Evolutionary conservation across 2,329 filamentous ascomycete species (phyloP).

Genomic region (Hymenoscyphus repandus): DNA sequence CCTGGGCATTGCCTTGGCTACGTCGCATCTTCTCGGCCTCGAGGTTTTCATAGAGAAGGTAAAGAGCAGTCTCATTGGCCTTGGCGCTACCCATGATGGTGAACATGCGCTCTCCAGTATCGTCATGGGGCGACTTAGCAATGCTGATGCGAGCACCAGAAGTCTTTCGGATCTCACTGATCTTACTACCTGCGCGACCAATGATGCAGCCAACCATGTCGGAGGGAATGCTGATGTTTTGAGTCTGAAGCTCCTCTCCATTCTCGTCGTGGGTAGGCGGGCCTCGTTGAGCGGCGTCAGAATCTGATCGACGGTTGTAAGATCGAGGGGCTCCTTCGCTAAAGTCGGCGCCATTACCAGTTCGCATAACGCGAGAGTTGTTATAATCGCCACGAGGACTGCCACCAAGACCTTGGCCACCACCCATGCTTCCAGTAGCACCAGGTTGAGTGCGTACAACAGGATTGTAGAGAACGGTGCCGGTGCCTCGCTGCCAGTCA

Average conservation of each 20-base stretch:
- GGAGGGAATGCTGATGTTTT: constrained; percentile 98
- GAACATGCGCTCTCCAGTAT: constrained; percentile 98
- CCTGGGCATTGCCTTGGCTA: constrained; percentile 59
- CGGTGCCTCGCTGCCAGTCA: constrained; percentile 94
- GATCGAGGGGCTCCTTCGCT: constrained; percentile 70
- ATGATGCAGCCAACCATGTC: constrained; percentile 99
- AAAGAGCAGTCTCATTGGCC: constrained; percentile 92
- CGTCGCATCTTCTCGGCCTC: constrained; percentile 99
- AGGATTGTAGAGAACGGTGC: constrained; percentile 96
- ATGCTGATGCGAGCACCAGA: constrained; percentile 97
- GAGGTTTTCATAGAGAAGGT: constrained; percentile 96
- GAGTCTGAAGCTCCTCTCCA: constrained; percentile 94
- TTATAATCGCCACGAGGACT: constrained; percentile 50
- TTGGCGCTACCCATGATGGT: constrained; percentile 95
- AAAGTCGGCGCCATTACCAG: constrained; percentile 95
- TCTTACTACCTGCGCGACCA: constrained; percentile 90
- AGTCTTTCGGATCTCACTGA: constrained; percentile 96
- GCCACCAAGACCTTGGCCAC: constrained; percentile 38
- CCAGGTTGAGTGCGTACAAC: constrained; percentile 77
- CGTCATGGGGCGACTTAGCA: constrained; percentile 91
- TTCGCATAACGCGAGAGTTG: constrained; percentile 77
- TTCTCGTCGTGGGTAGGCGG: constrained; percentile 91
- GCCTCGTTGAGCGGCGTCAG: constrained; percentile 72
- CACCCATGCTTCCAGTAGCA: constrained; percentile 34
- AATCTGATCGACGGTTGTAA: constrained; percentile 76